These are phyloP conservation scores for Clarireedia sp. DNA, from an alignment of 2,329 filamentous ascomycete genomes.

Conservation along the genomic window DNA sequence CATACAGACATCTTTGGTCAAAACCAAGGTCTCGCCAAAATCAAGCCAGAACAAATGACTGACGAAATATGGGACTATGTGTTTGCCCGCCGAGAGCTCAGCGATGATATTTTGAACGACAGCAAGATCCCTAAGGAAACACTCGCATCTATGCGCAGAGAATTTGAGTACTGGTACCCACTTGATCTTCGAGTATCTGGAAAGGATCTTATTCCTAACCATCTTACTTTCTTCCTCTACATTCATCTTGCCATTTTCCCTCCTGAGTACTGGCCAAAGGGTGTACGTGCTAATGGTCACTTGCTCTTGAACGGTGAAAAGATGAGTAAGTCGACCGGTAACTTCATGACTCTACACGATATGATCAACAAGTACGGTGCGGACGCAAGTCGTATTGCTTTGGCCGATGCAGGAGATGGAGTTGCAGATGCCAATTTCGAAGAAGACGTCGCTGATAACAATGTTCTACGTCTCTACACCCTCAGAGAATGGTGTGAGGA, in stretches of 20 bases:
- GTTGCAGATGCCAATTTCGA: constrained; percentile 97
- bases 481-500: constrained; percentile 92
- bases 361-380: constrained; percentile 88
- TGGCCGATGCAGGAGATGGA: constrained; percentile 90
- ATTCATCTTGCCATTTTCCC: constrained; percentile 86
- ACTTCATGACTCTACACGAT: constrained; percentile 87
- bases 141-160: constrained; percentile 73
- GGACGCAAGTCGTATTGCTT: constrained; percentile 81
- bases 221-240: constrained; percentile 93
- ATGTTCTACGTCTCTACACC: constrained; percentile 74
- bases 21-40: constrained; percentile 55
- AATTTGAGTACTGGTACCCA: constrained; percentile 97
- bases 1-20: constrained; percentile 83
- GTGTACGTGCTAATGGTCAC: constrained; percentile 85
- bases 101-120: constrained; percentile 53
- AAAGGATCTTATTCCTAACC: constrained; percentile 89
- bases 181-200: constrained; percentile 81
- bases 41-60: constrained; percentile 79
- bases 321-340: constrained; percentile 97
- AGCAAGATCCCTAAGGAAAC: constrained; percentile 67
- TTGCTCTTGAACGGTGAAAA: constrained; percentile 93
- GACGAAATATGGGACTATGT: constrained; percentile 97
- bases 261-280: constrained; percentile 78
- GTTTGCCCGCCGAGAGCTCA: constrained; percentile 68
- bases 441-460: constrained; percentile 86